A percentile compares a stretch with the other conserved stretches of the same genome.
phyloP scores from a whole-genome alignment of 164 flowering plant genomes.

The Chimonanthus salicifolius region DNA sequence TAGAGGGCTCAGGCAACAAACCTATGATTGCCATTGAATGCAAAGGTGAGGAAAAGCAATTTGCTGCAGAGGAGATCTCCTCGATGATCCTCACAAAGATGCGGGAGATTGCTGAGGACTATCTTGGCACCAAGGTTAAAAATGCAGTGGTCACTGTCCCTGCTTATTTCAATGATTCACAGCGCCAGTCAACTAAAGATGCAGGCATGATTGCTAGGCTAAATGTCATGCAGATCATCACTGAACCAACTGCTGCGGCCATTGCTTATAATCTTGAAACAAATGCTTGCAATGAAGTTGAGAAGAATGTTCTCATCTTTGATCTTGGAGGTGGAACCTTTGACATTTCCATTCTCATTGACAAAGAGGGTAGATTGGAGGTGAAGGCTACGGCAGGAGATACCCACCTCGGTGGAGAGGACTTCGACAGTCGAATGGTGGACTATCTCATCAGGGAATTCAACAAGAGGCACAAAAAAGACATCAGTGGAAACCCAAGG shows the following conservation, averaged over 20 bases:
- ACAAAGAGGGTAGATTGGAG: conserved; percentile 43
- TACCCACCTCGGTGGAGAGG: conserved; percentile 44
- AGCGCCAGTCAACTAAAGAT: conserved; percentile 62
- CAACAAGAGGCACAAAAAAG: background rate
- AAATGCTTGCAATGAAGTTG: background rate
- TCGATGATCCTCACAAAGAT: background rate
- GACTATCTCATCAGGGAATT: background rate
- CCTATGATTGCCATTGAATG: conserved; percentile 1
- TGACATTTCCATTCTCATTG: conserved; percentile 45
- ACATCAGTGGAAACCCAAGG: background rate
- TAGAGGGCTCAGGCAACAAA: background rate
- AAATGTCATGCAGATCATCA: background rate
- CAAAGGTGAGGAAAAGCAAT: conserved; percentile 6
- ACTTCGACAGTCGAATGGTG: conserved; percentile 6
- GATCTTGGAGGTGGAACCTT: conserved; percentile 58
- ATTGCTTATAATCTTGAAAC: conserved; percentile 3
- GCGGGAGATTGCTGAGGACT: background rate
- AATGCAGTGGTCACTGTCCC: background rate
- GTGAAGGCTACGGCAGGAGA: conserved; percentile 47
- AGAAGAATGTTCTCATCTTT: conserved; percentile 25
- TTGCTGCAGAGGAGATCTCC: conserved; percentile 3
- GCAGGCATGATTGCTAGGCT: background rate
- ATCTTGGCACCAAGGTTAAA: background rate
- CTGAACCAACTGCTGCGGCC: background rate
- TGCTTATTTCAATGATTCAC: conserved; percentile 23